Base-by-base conservation (phyloP, 495 filamentous ascomycete species). In the Amorphotheca resinae region DNA sequence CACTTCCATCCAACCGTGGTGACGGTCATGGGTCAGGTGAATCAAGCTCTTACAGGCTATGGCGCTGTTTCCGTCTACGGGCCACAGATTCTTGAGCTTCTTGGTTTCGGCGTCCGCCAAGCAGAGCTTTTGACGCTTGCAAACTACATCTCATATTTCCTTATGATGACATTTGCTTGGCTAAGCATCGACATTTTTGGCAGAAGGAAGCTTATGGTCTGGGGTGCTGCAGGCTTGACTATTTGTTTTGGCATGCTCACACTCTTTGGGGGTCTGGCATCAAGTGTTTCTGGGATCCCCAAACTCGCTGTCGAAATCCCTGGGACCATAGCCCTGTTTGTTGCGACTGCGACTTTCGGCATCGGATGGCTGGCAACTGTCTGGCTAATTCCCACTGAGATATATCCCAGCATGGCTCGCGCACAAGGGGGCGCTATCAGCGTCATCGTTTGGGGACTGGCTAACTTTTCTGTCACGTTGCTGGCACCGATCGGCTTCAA, bases 331-430 rank as follows among this genome's bases (percentile, higher is more conserved):
- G 51, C 55, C 3, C 55, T 77, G 1, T 74, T 58, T 50, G 37
- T 69, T 12, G 68, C 70, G 6, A 77, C 73, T 4, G 67, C 68
- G 1, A 64, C 65, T 30, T 77, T 77, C 52, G 73, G 73, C 26
- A 67, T 74, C 33, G 71, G 67, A 26, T 77, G 72, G 73, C 55
- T 77, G 7, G 50, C 70, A 1, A 66, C 73, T 5, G 60, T 66
- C 32, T 77, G 71, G 73, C 55, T 76, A 11, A 73, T 77, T 38
- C 73, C 73, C 2, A 77, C 73, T 1, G 72, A 77, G 47, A 74
- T 77, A 45, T 76, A 65, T 48, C 68, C 73, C 8, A 69, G 61
- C 17, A 65, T 63, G 9, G 69, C 73, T 9, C 59, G 73, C 18
- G 72, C 72, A 14, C 65, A 69, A 52, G 73, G 69, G 4, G 64